A percentile compares a stretch with the other conserved stretches of the same genome.
Evolutionary conservation across 805 yeast species (phyloP).

Genomic region (Henningerozyma blattae): DNA sequence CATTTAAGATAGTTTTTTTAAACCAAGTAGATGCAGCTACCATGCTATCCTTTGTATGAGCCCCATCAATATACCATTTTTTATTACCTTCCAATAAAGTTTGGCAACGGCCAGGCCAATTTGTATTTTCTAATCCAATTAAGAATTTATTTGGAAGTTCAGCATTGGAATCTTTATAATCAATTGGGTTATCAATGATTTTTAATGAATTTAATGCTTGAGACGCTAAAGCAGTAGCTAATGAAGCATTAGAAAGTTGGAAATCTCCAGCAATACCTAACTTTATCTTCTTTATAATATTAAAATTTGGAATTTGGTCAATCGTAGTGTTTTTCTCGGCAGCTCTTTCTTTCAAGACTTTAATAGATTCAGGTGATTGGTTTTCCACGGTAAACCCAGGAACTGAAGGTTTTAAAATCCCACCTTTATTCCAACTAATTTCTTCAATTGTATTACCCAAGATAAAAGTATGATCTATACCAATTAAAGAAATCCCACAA

Average conservation of each 20-base stretch:
- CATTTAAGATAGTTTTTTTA: slow-evolving; percentile 14
- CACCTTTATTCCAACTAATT: slow-evolving; percentile 95
- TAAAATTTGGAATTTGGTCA: slow-evolving; percentile 37
- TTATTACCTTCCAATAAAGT: slow-evolving; percentile 34
- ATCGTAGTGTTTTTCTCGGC: slow-evolving; percentile 44
- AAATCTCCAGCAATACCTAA: slow-evolving; percentile 78
- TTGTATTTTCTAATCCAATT: slow-evolving; percentile 51
- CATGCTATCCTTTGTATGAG: slow-evolving; percentile 86
- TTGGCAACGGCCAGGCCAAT: slow-evolving; percentile 98
- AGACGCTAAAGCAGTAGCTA: slow-evolving; percentile 64
- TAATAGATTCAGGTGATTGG: slow-evolving; percentile 42
- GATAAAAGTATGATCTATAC: slow-evolving; percentile 83
- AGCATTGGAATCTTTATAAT: slow-evolving; percentile 19
- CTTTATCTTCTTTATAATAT: slow-evolving; percentile 27
- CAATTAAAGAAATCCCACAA: slow-evolving; percentile 77
- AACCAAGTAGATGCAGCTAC: slow-evolving; percentile 80
- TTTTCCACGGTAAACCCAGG: slow-evolving; percentile 58
- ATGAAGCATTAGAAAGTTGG: slow-evolving; percentile 75
- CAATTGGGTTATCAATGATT: slow-evolving; percentile 11
- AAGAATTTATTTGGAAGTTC: slow-evolving; percentile 34
- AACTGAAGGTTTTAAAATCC: slow-evolving; percentile 63
- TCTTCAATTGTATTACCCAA: slow-evolving; percentile 79
- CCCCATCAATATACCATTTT: slow-evolving; percentile 90
- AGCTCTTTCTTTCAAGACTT: slow-evolving; percentile 55
- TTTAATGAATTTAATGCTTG: slow-evolving; percentile 46